phyloP scores from a whole-genome alignment of 2,329 filamentous ascomycete species.

The Cadophora sp. region DNA sequence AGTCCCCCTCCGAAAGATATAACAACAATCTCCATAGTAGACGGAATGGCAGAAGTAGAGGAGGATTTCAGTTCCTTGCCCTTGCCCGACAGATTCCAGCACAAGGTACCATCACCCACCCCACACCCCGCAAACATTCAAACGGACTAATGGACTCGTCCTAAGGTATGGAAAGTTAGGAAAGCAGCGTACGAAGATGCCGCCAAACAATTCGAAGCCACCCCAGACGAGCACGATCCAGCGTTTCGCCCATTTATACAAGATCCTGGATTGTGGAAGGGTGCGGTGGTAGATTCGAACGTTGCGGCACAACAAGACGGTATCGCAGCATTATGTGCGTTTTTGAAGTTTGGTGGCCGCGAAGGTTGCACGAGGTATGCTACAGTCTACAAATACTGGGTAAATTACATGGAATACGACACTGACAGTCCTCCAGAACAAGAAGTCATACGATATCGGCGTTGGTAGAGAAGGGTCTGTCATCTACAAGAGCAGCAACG shows the following conservation, averaged over 20 bases:
- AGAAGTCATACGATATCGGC: constrained; percentile 76
- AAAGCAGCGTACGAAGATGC: constrained; percentile 96
- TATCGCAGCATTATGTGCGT: constrained; percentile 84
- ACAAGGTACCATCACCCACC: constrained; percentile 65
- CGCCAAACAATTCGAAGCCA: constrained; percentile 82
- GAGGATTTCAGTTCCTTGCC: constrained; percentile 84
- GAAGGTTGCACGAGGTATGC: constrained; percentile 74
- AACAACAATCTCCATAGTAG: constrained; percentile 20
- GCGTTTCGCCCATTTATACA: constrained; percentile 87
- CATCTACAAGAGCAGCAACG: constrained; percentile 85
- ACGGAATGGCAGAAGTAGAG: constrained; percentile 77
- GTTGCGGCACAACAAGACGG: constrained; percentile 97
- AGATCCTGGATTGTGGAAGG: constrained; percentile 89
- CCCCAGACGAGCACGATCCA: constrained; percentile 84
- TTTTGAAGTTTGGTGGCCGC: constrained; percentile 87
- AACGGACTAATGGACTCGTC: constrained; percentile 37
- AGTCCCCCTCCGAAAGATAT: constrained; percentile 24
- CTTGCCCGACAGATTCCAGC: constrained; percentile 78
- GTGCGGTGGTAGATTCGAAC: constrained; percentile 90
- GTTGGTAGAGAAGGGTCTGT: constrained; percentile 89
- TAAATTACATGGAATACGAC: neutral
- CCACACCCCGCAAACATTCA: constrained; percentile 12
- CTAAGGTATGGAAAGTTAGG: constrained; percentile 90
- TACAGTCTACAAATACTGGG: neutral
- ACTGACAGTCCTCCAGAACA: constrained; percentile 58